phyloP scores from a whole-genome alignment of 768 basidiomycete species.

The Austroboletus eburneus region DNA sequence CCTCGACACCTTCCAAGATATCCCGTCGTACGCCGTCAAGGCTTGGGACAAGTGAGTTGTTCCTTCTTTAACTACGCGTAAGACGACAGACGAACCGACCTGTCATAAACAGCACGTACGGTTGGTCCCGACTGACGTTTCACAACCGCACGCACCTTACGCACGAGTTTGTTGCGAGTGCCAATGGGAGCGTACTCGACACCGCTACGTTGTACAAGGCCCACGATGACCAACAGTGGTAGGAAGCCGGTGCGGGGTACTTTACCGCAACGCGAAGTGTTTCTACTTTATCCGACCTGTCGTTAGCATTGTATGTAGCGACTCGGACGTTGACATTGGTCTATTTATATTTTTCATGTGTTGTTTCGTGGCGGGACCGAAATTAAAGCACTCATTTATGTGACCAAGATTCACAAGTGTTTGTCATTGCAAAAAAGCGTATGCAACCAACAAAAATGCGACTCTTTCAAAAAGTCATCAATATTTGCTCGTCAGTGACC shows the following conservation, averaged over 20 bases:
- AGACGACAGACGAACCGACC: too few relatives aligned
- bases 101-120: conserved; percentile 16
- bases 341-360: too few relatives aligned
- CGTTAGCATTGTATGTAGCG: too few relatives aligned
- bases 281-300: too few relatives aligned
- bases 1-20: conserved; percentile 9
- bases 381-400: too few relatives aligned
- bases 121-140: conserved; percentile 28
- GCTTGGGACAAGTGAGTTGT: conserved; percentile 13
- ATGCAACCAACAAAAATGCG: conserved; percentile 1
- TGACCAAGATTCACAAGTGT: background rate
- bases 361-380: too few relatives aligned
- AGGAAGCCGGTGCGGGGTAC: too few relatives aligned
- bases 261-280: too few relatives aligned
- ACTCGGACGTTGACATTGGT: too few relatives aligned
- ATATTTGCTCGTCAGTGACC: background rate
- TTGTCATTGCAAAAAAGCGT: conserved; percentile 4
- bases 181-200: conserved; percentile 25
- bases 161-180: conserved; percentile 28
- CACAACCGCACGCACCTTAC: conserved; percentile 29
- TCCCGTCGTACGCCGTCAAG: conserved; percentile 7
- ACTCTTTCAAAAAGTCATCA: conserved; percentile 1
- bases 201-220: conserved; percentile 23
- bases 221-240: conserved; percentile 9
- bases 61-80: background rate